Base-by-base conservation (phyloP, 306 rosid species). In the Datisca glomerata region DNA sequence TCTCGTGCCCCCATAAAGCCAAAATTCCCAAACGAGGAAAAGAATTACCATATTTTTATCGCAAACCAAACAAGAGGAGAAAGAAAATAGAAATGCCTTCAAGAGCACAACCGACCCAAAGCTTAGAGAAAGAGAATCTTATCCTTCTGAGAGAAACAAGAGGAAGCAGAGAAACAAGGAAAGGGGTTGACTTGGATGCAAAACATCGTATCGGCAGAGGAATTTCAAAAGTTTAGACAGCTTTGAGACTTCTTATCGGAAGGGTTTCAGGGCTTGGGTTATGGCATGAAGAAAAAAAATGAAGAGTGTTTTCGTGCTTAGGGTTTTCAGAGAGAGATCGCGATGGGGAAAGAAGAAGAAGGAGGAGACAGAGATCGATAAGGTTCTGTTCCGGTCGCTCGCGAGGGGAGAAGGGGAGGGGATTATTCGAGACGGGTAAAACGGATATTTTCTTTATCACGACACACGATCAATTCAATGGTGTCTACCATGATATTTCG, bases 71-170 rank as follows among this genome's bases (percentile, higher is more conserved):
- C n/a, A 22, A 44, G 29, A 5, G 7, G 12, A 6, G 19, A 41
- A 45, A 37, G 56, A 15, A 5, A 14, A 40, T 53, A n/a, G n/a
- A n/a, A n/a, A n/a, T n/a, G 80, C 96, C 96, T 72, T 69, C 68
- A 2, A 81, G 66, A 35, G 92, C 18, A 55, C 86, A 86, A 41
- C 47, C 60, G 55, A 86, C 35, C 7, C 54, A 62, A 52, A 77
- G 31, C 38, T 49, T 64, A 24, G 76, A 41, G 44, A 52, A 46
- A 47, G 62, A 15, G 46, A 42, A 68, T 25, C 50, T 24, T 19
- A 71, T 58, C 36, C 63, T 60, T 17, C 59, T 24, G 3, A 44
- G 43, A 11, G 64, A 60, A 31, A 66, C 51, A n/a, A n/a, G 71
- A 46, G 35, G 68, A 67, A 33, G 49, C 38, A 24, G 71, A 64